A percentile compares a stretch with the other conserved stretches of the same genome.
Evolutionary conservation across 352 stramenopile species (phyloP).

Genomic region (Phytophthora litchii): DNA sequence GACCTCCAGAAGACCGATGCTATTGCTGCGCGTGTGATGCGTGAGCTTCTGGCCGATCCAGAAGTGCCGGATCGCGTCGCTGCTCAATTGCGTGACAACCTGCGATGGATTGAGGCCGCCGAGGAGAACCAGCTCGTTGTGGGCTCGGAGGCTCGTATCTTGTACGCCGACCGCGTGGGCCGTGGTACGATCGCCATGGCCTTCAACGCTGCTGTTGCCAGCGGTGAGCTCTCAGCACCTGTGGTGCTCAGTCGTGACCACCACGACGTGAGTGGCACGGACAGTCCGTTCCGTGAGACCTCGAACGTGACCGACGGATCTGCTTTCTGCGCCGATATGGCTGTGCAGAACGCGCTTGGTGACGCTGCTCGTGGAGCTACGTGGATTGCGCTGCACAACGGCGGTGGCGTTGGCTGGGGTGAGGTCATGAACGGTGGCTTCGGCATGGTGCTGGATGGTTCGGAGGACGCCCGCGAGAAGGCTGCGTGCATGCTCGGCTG

Average conservation of each 20-base stretch:
- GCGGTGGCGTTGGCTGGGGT: constrained; percentile 88
- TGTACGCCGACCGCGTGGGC: constrained; percentile 86
- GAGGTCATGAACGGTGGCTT: constrained; percentile 91
- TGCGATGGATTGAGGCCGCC: constrained; percentile 86
- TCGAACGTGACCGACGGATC: constrained; percentile 89
- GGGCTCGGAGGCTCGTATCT: constrained; percentile 87
- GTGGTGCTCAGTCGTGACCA: constrained; percentile 89
- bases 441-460: constrained; percentile 87
- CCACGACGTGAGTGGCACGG: constrained; percentile 89
- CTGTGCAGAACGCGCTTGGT: constrained; percentile 89
- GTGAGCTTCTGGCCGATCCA: constrained; percentile 63
- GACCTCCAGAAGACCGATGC: constrained; percentile 81
- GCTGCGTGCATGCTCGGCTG: constrained; percentile 82
- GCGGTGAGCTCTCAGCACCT: constrained; percentile 66
- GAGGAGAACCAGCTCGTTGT: constrained; percentile 88
- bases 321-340: constrained; percentile 90
- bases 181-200: constrained; percentile 77
- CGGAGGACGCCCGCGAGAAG: constrained; percentile 63
- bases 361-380: constrained; percentile 85
- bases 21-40: constrained; percentile 75
- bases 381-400: constrained; percentile 90
- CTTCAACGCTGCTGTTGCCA: constrained; percentile 84
- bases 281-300: constrained; percentile 90
- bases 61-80: constrained; percentile 55
- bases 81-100: constrained; percentile 83